Evolutionary conservation across 2,329 filamentous ascomycete genomes (phyloP).

Genomic region (Corniculantispora saksenae): DNA sequence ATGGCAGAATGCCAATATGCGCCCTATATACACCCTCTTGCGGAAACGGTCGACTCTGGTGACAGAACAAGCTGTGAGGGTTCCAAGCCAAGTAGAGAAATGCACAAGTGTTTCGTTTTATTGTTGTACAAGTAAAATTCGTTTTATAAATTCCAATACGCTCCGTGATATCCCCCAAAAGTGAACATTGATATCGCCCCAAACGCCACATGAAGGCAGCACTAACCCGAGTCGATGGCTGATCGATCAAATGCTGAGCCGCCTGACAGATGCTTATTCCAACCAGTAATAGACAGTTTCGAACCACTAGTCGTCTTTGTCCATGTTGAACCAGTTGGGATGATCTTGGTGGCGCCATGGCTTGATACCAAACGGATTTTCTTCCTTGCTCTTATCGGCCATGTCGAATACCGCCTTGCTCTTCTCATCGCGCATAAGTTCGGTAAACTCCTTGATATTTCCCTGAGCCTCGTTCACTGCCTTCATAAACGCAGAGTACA

Average conservation of each 20-base stretch:
- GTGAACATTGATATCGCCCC: not conserved
- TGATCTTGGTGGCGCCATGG: conserved; percentile 61
- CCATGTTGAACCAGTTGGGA: conserved; percentile 55
- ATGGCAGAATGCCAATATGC: too few relatives aligned
- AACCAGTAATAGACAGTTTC: not conserved
- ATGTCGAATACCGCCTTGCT: conserved; percentile 53
- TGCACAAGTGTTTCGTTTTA: not conserved
- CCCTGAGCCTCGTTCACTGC: conserved; percentile 48
- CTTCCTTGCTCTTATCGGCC: conserved; percentile 53
- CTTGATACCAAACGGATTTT: conserved; percentile 58
- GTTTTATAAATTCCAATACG: not conserved
- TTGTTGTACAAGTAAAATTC: not conserved
- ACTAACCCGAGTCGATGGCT: too few relatives aligned
- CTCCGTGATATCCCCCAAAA: not conserved
- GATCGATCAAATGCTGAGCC: not conserved
- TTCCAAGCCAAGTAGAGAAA: too few relatives aligned
- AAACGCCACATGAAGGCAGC: not conserved
- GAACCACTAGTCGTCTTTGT: conserved; percentile 23
- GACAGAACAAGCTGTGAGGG: too few relatives aligned
- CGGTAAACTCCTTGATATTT: conserved; percentile 54
- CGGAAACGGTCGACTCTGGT: too few relatives aligned
- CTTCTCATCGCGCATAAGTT: conserved; percentile 48
- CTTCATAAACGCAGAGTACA: conserved; percentile 50
- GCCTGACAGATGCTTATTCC: not conserved
- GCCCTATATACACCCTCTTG: too few relatives aligned